phyloP scores from a whole-genome alignment of 371 early-diverging fungal species.

The Lichtheimia hyalospora region DNA sequence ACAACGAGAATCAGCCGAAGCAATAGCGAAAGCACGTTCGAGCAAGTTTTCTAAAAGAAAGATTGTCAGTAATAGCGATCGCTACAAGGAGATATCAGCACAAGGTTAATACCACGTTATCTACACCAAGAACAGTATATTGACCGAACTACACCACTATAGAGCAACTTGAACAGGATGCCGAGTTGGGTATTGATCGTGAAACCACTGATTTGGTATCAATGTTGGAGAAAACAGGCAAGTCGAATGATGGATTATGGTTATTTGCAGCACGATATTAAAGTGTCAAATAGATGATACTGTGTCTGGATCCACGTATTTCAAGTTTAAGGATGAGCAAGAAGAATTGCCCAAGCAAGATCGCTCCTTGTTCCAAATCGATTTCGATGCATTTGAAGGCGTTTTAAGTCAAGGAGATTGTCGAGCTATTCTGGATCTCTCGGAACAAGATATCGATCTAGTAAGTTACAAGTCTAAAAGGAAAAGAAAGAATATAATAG shows the following conservation, averaged over 20 bases:
- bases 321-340: constrained; percentile 50
- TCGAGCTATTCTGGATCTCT: constrained; percentile 20
- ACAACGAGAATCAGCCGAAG: constrained; percentile 12
- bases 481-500: neutral
- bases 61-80: constrained; percentile 30
- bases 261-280: neutral
- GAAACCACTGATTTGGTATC: constrained; percentile 45
- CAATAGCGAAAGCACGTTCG: constrained; percentile 4
- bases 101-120: constrained; percentile 20
- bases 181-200: constrained; percentile 50
- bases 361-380: constrained; percentile 30
- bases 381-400: constrained; percentile 29
- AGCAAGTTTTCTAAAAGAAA: constrained; percentile 31
- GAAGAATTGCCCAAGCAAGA: constrained; percentile 18
- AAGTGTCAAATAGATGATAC: constrained; percentile 17
- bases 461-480: constrained; percentile 7
- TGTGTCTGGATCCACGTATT: constrained; percentile 29
- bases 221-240: constrained; percentile 43
- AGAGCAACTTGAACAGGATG: constrained; percentile 29
- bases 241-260: neutral
- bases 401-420: constrained; percentile 22
- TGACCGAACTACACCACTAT: neutral
- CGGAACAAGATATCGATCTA: constrained; percentile 26
- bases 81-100: constrained; percentile 38
- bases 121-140: too few relatives aligned